These are phyloP conservation scores for Usnea hakonensis DNA, from an alignment of 495 filamentous ascomycete species.

Conservation along the genomic window DNA sequence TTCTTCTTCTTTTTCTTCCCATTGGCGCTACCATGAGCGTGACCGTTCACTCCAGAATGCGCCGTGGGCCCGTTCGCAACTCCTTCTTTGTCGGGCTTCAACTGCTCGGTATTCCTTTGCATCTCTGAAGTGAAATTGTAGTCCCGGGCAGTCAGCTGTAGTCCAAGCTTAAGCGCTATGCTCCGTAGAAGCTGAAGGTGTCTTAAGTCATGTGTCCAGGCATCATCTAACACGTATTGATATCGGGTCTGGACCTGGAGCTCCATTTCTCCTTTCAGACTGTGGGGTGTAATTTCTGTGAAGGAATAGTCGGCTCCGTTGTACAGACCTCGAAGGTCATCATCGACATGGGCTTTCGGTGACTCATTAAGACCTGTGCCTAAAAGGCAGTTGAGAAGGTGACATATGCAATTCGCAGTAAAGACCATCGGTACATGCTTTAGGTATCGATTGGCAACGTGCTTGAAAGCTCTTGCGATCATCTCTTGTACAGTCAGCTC, in stretches of 20 bases:
- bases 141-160: constrained; percentile 78
- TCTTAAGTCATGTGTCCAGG: constrained; percentile 58
- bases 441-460: constrained; percentile 71
- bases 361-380: constrained; percentile 67
- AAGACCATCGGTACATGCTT: constrained; percentile 72
- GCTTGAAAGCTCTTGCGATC: constrained; percentile 89
- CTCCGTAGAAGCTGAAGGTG: constrained; percentile 84
- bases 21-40: constrained; percentile 27
- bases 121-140: constrained; percentile 58
- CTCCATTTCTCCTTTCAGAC: constrained; percentile 61
- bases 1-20: constrained; percentile 81
- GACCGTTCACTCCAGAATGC: constrained; percentile 36
- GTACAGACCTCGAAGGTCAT: constrained; percentile 64
- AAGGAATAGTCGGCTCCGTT: constrained; percentile 77
- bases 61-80: constrained; percentile 25
- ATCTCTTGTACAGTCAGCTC: constrained; percentile 81
- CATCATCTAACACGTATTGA: constrained; percentile 60
- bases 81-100: constrained; percentile 34
- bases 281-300: constrained; percentile 63
- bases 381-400: constrained; percentile 91
- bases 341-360: constrained; percentile 70
- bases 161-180: constrained; percentile 77
- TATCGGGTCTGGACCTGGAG: constrained; percentile 65
- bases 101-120: constrained; percentile 33
- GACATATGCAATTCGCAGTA: constrained; percentile 65